Evolutionary conservation across 805 yeast genomes (phyloP).

Genomic region (Candida nitratophila): DNA sequence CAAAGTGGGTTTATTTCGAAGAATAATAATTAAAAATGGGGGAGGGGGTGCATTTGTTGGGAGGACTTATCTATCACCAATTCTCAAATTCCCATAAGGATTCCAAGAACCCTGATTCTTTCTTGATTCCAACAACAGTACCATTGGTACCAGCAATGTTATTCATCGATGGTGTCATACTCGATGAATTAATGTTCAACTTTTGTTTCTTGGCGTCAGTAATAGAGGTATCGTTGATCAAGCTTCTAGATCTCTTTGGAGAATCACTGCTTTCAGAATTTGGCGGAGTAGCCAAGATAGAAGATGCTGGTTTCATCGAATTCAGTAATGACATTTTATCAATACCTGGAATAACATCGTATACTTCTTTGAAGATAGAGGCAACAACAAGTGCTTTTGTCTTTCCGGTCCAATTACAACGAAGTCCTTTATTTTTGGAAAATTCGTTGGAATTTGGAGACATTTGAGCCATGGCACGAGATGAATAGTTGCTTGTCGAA

Average conservation of each 20-base stretch:
- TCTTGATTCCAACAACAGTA: too few relatives aligned
- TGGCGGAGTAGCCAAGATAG: slow-evolving; percentile 27
- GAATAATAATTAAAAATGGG: too few relatives aligned
- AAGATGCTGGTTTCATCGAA: neutral
- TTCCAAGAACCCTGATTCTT: slow-evolving; percentile 7
- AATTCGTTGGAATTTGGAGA: neutral
- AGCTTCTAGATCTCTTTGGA: neutral
- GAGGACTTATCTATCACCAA: too few relatives aligned
- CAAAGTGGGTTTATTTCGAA: too few relatives aligned
- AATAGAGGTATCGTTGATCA: neutral
- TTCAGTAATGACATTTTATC: slow-evolving; percentile 7
- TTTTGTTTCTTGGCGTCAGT: slow-evolving; percentile 1
- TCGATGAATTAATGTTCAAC: too few relatives aligned
- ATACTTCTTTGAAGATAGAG: slow-evolving; percentile 40
- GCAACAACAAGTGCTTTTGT: slow-evolving; percentile 38
- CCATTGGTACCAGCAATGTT: too few relatives aligned
- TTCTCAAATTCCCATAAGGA: slow-evolving; percentile 24
- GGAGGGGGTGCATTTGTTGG: slow-evolving; percentile 11
- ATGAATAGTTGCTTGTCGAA: neutral
- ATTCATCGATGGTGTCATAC: too few relatives aligned
- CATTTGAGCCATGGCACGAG: neutral
- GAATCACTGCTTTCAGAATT: slow-evolving; percentile 16
- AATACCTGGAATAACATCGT: slow-evolving; percentile 16
- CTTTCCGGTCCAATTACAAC: slow-evolving; percentile 29
- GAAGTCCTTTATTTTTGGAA: neutral